Evolutionary conservation across 2,329 filamentous ascomycete genomes (phyloP).

Genomic region (Pseudopyricularia javanii): DNA sequence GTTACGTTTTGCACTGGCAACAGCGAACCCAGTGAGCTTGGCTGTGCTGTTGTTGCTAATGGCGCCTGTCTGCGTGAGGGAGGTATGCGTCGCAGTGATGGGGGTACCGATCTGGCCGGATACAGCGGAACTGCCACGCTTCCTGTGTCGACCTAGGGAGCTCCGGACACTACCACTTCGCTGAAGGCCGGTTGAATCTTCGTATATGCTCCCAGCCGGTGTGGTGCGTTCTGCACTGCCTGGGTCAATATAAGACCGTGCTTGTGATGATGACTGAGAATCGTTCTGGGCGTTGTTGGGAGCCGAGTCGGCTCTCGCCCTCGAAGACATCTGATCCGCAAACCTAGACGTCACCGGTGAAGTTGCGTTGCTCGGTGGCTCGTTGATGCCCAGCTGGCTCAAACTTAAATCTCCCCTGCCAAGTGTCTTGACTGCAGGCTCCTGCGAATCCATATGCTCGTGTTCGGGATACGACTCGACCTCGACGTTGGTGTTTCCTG

Average conservation of each 20-base stretch:
- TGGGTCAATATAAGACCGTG: conserved; percentile 46
- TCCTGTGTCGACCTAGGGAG: conserved; percentile 49
- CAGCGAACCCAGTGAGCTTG: conserved; percentile 86
- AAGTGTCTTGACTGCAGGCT: conserved; percentile 76
- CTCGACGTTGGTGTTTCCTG: conserved; percentile 24
- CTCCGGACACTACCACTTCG: conserved; percentile 58
- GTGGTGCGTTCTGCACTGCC: conserved; percentile 53
- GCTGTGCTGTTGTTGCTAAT: conserved; percentile 46
- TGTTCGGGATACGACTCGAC: conserved; percentile 29
- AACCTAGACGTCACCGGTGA: conserved; percentile 46
- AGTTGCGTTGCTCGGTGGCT: conserved; percentile 37
- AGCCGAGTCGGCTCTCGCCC: conserved; percentile 45
- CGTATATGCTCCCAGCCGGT: conserved; percentile 50
- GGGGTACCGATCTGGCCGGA: conserved; percentile 60
- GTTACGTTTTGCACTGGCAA: conserved; percentile 92
- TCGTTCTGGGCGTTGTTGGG: conserved; percentile 17
- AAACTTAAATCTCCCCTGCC: conserved; percentile 82
- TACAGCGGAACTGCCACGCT: conserved; percentile 71
- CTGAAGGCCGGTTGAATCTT: conserved; percentile 47
- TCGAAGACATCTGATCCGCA: conserved; percentile 31
- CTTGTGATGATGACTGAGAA: conserved; percentile 15
- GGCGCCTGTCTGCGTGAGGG: conserved; percentile 54
- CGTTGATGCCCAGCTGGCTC: conserved; percentile 71
- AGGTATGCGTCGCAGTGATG: conserved; percentile 57
- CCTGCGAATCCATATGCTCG: conserved; percentile 40